Evolutionary conservation across 805 yeast genomes (phyloP).

Genomic region (Candida hungchunana): DNA sequence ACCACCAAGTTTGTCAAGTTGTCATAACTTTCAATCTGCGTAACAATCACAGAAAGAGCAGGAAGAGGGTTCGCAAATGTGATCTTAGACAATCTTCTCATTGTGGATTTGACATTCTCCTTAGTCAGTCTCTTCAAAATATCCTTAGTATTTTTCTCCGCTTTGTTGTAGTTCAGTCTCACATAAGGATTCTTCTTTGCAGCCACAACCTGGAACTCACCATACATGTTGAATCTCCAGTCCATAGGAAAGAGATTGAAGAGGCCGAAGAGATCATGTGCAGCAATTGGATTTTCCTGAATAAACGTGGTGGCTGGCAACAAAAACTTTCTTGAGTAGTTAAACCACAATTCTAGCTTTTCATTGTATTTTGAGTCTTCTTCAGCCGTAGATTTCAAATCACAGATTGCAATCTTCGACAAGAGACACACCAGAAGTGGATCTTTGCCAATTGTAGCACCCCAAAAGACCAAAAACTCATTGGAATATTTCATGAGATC

Average conservation of each 20-base stretch:
- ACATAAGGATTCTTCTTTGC: conserved; percentile 53
- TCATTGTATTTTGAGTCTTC: conserved; percentile 15
- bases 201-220: conserved; percentile 61
- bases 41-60: conserved; percentile 62
- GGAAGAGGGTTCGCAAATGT: conserved; percentile 77
- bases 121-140: conserved; percentile 76
- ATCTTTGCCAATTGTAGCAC: conserved; percentile 48
- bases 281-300: conserved; percentile 52
- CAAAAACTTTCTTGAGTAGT: conserved; percentile 58
- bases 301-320: conserved; percentile 51
- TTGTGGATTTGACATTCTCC: conserved; percentile 69
- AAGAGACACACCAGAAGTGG: conserved; percentile 50
- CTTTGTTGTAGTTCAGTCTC: conserved; percentile 55
- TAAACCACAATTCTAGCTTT: conserved; percentile 44
- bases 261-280: conserved; percentile 55
- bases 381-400: conserved; percentile 27
- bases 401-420: conserved; percentile 51
- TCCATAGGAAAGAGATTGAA: conserved; percentile 53
- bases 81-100: conserved; percentile 66
- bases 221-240: conserved; percentile 71
- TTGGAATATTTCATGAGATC: conserved; percentile 46
- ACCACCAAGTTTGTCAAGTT: conserved; percentile 77
- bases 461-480: conserved; percentile 48
- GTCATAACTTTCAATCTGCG: conserved; percentile 88
- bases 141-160: conserved; percentile 77